Base-by-base conservation (phyloP, 75 land plant species). In the Adiantum capillusveneris region DNA sequence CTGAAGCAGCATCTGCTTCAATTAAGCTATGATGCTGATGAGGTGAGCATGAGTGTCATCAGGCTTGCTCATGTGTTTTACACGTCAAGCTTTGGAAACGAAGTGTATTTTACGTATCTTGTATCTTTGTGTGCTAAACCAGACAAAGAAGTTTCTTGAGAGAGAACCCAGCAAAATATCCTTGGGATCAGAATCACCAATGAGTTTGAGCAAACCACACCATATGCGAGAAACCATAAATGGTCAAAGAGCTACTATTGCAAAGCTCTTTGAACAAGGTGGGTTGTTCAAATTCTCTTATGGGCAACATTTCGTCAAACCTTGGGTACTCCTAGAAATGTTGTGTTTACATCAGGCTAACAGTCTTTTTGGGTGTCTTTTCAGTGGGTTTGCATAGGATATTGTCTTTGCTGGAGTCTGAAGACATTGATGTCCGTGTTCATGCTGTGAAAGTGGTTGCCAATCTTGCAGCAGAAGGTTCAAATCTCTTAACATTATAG, bases 251-350 rank as follows among this genome's bases (percentile, higher is more conserved):
- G 75, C 89, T n/a, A 78, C 93, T 30, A 70, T 88, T 29, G 89
- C 85, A 9, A 88, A 81, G 60, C 83, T 88, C 46, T 88, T 88
- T 68, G 93, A 88, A 67, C 93, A 88, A 79, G 93, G 93, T 85
- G 20, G 18, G 13, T 9, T 48, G 5, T 48, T 6, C 5, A 20
- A 12, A 9, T 11, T 48, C 5, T 19, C 20, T 48, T 18, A 19
- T 12, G 20, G 12, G 14, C 12, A 41, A 41, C 14, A 41, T 16
- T 20, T 16, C 20, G 5, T 5, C 18, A 48, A 48, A 18, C 18
- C 5, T 13, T 48, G 18, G 13, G 5, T 12, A 16, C 51, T 5
- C 20, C 18, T 48, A 41, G 43, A 41, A 41, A 9, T 9, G 43
- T 9, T 14, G 14, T 14, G 14, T 9, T 9, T 9, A 41, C 9